Conservation (phyloP, 305 asterid genomes). For the Fraxinus velutina region DNA sequence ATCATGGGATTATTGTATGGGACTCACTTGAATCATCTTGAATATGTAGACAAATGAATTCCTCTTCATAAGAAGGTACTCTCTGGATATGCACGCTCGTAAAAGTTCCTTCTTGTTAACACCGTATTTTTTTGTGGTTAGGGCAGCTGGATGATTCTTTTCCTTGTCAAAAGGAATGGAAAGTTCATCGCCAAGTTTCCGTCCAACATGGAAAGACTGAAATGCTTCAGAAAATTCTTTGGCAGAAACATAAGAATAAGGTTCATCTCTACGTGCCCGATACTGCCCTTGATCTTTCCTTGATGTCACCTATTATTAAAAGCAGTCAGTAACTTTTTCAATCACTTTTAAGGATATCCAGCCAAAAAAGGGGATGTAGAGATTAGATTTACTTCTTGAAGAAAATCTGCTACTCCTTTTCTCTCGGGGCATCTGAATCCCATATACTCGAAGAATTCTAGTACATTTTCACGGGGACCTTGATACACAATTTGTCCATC, state of each 20-base stretch:
- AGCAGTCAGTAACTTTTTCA: neutral
- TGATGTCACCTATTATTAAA: constrained; percentile 69
- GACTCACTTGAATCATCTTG: constrained; percentile 75
- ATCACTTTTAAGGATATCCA: neutral
- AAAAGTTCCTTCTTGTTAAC: constrained; percentile 75
- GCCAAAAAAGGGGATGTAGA: constrained; percentile 2
- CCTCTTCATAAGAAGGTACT: constrained; percentile 81
- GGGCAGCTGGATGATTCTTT: constrained; percentile 75
- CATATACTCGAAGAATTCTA: constrained; percentile 72
- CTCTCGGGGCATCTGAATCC: constrained; percentile 87
- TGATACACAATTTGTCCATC: constrained; percentile 79
- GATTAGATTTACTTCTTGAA: constrained; percentile 64
- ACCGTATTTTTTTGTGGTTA: constrained; percentile 69
- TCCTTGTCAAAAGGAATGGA: constrained; percentile 69
- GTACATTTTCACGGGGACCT: constrained; percentile 69
- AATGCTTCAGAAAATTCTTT: constrained; percentile 78
- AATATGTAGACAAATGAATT: constrained; percentile 86
- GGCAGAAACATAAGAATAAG: constrained; percentile 55
- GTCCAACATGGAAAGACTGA: constrained; percentile 73
- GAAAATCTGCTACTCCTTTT: constrained; percentile 87
- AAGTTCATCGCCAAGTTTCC: constrained; percentile 73
- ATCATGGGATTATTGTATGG: neutral
- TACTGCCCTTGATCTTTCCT: constrained; percentile 96
- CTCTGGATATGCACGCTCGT: constrained; percentile 82
- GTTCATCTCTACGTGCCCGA: constrained; percentile 60